Percentiles rank a stretch among this genome's conserved stretches.
These are phyloP conservation scores for Corymbia calophylla DNA, from an alignment of 441 rosid species.

Conservation along the genomic window DNA sequence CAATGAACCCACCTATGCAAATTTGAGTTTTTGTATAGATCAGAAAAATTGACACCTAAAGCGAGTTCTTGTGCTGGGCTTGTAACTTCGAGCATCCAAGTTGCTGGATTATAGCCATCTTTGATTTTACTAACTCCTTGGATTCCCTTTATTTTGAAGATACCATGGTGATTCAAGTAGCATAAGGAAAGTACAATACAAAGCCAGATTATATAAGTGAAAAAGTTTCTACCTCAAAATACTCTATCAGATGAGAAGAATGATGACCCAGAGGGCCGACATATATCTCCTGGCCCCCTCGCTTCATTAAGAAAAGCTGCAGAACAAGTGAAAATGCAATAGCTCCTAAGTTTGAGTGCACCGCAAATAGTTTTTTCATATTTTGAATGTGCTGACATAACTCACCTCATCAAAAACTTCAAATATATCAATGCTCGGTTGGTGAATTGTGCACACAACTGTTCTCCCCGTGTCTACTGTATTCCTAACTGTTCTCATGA, in stretches of 20 bases:
- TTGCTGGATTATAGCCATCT: background rate
- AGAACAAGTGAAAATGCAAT: background rate
- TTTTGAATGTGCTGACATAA: background rate
- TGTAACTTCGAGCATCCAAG: background rate
- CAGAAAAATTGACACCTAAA: background rate
- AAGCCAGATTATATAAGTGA: background rate
- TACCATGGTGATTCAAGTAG: background rate
- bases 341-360: background rate
- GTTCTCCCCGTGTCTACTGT: background rate
- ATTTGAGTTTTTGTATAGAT: background rate
- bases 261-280: background rate
- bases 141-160: background rate
- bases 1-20: background rate
- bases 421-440: background rate
- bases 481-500: background rate
- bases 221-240: background rate
- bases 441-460: background rate
- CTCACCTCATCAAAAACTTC: background rate
- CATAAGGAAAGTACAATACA: background rate
- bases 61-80: background rate
- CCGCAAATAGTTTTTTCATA: background rate
- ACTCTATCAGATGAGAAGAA: background rate
- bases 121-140: background rate
- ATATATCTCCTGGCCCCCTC: background rate
- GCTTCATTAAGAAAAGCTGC: background rate